A percentile compares a stretch with the other conserved stretches of the same genome.
Conservation (phyloP, 2,329 filamentous ascomycete genomes). For the Apiospora arundinis region DNA sequence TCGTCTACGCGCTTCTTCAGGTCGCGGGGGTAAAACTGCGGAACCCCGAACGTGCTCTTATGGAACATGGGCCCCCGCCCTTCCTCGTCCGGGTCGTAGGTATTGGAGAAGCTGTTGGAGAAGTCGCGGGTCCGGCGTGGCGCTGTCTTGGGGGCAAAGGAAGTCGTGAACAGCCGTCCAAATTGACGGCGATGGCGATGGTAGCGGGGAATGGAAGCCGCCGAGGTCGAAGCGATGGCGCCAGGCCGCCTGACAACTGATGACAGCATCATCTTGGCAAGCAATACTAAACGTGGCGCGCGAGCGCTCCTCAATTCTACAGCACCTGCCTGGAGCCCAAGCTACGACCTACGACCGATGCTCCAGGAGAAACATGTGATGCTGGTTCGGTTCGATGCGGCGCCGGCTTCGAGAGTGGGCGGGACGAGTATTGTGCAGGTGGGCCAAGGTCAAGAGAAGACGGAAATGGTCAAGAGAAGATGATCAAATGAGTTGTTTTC, state of each 20-base stretch:
- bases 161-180: constrained; percentile 36
- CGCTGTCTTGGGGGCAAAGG: constrained; percentile 35
- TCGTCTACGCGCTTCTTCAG: constrained; percentile 93
- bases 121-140: constrained; percentile 55
- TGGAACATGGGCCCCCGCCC: constrained; percentile 66
- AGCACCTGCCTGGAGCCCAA: constrained; percentile 1
- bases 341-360: constrained; percentile 2
- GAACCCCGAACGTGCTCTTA: constrained; percentile 63
- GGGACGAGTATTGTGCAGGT: background rate
- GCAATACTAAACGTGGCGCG: background rate
- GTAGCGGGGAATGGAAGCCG: constrained; percentile 24
- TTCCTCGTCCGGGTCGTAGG: constrained; percentile 62
- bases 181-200: constrained; percentile 13
- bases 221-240: constrained; percentile 27
- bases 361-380: constrained; percentile 6
- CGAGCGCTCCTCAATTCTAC: constrained; percentile 1
- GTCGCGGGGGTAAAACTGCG: constrained; percentile 68
- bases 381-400: constrained; percentile 5
- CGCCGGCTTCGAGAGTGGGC: background rate
- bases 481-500: background rate
- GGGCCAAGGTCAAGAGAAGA: constrained; percentile 13
- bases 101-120: constrained; percentile 64
- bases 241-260: constrained; percentile 32
- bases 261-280: constrained; percentile 32
- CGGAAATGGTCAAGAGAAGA: background rate